These are phyloP conservation scores for Boletellus deceptivus DNA, from an alignment of 1,284 basidiomycete genomes.

Conservation along the genomic window DNA sequence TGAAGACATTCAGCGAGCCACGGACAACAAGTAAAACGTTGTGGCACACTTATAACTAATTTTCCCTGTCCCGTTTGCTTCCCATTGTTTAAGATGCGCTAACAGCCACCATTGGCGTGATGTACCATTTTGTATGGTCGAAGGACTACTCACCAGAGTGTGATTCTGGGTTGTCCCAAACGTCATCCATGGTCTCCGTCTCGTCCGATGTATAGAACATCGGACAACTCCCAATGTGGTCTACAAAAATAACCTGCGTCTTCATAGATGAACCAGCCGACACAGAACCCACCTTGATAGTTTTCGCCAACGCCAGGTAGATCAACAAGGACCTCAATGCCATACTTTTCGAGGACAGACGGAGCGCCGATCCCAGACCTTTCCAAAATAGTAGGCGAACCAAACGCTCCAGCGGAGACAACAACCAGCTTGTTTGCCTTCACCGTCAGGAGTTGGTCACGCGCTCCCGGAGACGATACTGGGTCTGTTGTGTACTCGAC, in stretches of 20 bases:
- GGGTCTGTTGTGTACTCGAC: slow-evolving; percentile 51
- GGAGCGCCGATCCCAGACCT: slow-evolving; percentile 50
- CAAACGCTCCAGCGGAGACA: slow-evolving; percentile 51
- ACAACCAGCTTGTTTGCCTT: slow-evolving; percentile 42
- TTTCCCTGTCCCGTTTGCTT: slow-evolving; percentile 2
- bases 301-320: slow-evolving; percentile 51
- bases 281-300: background rate
- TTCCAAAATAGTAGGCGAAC: slow-evolving; percentile 55
- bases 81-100: background rate
- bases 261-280: background rate
- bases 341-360: slow-evolving; percentile 40
- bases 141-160: slow-evolving; percentile 30
- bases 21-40: background rate
- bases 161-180: slow-evolving; percentile 39
- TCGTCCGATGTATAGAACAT: slow-evolving; percentile 40
- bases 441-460: slow-evolving; percentile 8
- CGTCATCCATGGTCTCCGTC: slow-evolving; percentile 43
- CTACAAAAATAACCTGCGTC: slow-evolving; percentile 23
- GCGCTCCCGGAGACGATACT: slow-evolving; percentile 24
- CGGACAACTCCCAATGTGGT: slow-evolving; percentile 42
- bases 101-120: background rate
- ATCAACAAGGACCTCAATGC: slow-evolving; percentile 42
- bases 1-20: background rate
- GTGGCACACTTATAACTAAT: slow-evolving; percentile 41
- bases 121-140: background rate